These are phyloP conservation scores for Citrus maxima DNA, from an alignment of 345 rosid species.

Conservation along the genomic window DNA sequence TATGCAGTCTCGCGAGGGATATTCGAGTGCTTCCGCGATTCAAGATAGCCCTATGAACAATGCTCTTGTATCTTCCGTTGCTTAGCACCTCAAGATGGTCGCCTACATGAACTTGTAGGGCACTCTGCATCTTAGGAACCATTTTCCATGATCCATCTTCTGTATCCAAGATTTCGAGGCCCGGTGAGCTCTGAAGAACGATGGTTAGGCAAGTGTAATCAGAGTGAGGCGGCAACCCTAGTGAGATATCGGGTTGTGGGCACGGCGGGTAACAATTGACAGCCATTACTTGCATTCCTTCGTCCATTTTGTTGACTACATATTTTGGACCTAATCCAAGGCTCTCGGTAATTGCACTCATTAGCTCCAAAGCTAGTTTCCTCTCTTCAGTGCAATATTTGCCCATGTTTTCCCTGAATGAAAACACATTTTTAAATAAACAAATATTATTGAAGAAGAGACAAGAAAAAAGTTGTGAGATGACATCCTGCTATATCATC, in stretches of 20 bases:
- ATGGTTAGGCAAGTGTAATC: conserved; percentile 64
- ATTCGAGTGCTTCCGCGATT: conserved; percentile 39
- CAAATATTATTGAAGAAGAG: too few relatives aligned
- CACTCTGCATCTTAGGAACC: conserved; percentile 44
- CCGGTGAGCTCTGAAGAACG: conserved; percentile 47
- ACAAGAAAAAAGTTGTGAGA: not conserved
- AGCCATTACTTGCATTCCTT: conserved; percentile 59
- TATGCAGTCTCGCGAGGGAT: conserved; percentile 65
- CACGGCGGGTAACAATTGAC: conserved; percentile 63
- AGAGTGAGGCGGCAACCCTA: conserved; percentile 64
- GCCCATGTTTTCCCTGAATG: conserved; percentile 55
- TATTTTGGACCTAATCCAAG: conserved; percentile 46
- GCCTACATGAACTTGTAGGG: conserved; percentile 61
- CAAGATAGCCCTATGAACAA: conserved; percentile 46
- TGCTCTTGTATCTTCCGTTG: conserved; percentile 61
- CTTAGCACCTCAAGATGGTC: conserved; percentile 70
- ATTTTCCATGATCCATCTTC: conserved; percentile 38
- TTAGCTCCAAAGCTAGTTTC: conserved; percentile 40
- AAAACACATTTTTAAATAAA: not conserved
- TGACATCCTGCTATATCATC: not conserved
- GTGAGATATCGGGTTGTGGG: conserved; percentile 39
- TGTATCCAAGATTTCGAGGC: conserved; percentile 49
- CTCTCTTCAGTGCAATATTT: conserved; percentile 35
- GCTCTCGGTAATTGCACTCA: conserved; percentile 48
- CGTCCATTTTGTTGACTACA: conserved; percentile 36